These are phyloP conservation scores for Nicotiana benthamiana DNA, from an alignment of 257 asterid species.

Conservation along the genomic window DNA sequence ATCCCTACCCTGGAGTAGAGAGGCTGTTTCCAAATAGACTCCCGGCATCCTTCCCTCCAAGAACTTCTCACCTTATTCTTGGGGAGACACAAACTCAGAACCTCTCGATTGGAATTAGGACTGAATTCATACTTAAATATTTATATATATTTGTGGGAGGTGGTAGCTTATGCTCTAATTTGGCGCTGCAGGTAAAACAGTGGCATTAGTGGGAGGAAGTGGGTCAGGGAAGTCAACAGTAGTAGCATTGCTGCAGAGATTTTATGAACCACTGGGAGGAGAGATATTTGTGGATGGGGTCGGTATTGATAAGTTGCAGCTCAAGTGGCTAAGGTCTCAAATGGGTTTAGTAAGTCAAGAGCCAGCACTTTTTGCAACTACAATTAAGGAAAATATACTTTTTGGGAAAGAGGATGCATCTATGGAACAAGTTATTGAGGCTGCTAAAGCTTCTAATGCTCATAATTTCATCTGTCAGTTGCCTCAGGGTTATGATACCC, in stretches of 20 bases:
- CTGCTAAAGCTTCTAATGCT: slow-evolving; percentile 92
- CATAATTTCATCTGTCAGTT: slow-evolving; percentile 73
- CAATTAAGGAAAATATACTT: slow-evolving; percentile 77
- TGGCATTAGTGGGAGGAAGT: slow-evolving; percentile 92
- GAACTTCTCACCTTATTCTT: too few relatives aligned
- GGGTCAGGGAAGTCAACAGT: slow-evolving; percentile 94
- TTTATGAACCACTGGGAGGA: slow-evolving; percentile 73
- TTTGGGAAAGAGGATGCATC: slow-evolving; percentile 89
- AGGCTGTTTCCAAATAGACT: too few relatives aligned
- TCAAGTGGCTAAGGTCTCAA: slow-evolving; percentile 89
- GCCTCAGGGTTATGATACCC: slow-evolving; percentile 90
- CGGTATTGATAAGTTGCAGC: slow-evolving; percentile 59
- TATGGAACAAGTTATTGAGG: slow-evolving; percentile 62
- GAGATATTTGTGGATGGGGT: slow-evolving; percentile 71
- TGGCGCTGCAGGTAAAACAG: slow-evolving; percentile 36
- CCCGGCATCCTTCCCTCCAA: too few relatives aligned
- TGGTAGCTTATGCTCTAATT: too few relatives aligned
- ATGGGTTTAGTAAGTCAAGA: slow-evolving; percentile 98
- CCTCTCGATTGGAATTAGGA: too few relatives aligned
- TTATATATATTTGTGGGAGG: too few relatives aligned
- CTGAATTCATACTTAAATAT: too few relatives aligned
- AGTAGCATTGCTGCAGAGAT: slow-evolving; percentile 69
- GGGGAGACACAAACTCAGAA: too few relatives aligned
- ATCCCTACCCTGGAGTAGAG: too few relatives aligned
- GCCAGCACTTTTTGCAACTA: slow-evolving; percentile 84